These are phyloP conservation scores for Toxicodendron radicans DNA, from an alignment of 345 rosid genomes.

Conservation along the genomic window DNA sequence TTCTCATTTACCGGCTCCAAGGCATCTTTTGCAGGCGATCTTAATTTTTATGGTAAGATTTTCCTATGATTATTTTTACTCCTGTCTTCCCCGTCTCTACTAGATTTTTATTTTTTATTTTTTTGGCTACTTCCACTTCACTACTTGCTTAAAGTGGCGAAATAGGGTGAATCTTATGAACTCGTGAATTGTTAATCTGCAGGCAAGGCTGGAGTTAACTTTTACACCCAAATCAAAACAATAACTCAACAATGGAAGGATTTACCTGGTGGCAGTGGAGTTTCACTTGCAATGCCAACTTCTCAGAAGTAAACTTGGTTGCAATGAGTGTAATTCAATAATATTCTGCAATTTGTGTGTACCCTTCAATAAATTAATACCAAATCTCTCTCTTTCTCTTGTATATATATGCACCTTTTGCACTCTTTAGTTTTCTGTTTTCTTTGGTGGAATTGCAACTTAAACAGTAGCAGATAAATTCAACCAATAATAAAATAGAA, in stretches of 20 bases:
- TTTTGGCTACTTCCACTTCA: neutral
- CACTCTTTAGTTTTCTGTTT: neutral
- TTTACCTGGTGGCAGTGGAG: constrained; percentile 59
- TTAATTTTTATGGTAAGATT: constrained; percentile 86
- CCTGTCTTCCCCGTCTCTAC: neutral
- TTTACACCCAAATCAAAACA: constrained; percentile 90
- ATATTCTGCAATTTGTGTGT: constrained; percentile 1
- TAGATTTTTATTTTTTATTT: neutral
- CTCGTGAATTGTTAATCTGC: constrained; percentile 19
- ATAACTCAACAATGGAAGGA: constrained; percentile 98
- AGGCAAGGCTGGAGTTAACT: constrained; percentile 97
- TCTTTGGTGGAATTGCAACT: neutral
- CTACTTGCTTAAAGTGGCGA: neutral
- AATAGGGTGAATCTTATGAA: neutral
- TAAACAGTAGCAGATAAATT: neutral
- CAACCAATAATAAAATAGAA: neutral
- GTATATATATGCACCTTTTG: neutral
- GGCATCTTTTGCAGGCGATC: constrained; percentile 94
- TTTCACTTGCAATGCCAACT: constrained; percentile 96
- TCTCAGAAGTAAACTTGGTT: constrained; percentile 57
- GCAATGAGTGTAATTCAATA: neutral
- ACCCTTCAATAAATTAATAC: constrained; percentile 3
- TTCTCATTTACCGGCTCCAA: constrained; percentile 94
- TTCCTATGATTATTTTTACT: neutral
- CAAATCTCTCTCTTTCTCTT: neutral